Evolutionary conservation across 306 rosid species (phyloP).

Genomic region (Arachis hypogaea): DNA sequence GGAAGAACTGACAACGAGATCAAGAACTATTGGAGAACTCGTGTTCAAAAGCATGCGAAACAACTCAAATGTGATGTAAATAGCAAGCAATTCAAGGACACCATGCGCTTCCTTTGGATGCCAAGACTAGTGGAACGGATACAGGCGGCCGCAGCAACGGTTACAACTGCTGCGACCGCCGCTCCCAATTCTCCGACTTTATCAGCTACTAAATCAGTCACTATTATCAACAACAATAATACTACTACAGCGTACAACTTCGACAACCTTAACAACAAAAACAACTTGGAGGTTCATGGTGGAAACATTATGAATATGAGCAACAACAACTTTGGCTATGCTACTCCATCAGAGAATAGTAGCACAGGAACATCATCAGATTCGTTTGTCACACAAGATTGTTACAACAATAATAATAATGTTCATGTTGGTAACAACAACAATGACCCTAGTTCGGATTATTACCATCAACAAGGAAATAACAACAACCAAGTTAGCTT

Average conservation of each 20-base stretch:
- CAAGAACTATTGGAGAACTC: conserved; percentile 93
- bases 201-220: conserved; percentile 12
- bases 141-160: conserved; percentile 64
- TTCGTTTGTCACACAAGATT: conserved; percentile 74
- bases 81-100: conserved; percentile 95
- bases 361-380: conserved; percentile 78
- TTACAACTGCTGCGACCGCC: not conserved
- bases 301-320: conserved; percentile 44
- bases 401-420: conserved; percentile 25
- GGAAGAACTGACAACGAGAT: conserved; percentile 96
- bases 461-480: conserved; percentile 41
- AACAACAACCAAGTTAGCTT: conserved; percentile 46
- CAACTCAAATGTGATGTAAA: conserved; percentile 98
- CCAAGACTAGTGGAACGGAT: conserved; percentile 90
- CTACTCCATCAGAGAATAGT: conserved; percentile 72
- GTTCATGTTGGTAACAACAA: conserved; percentile 34
- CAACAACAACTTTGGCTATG: conserved; percentile 49
- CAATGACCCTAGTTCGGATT: conserved; percentile 37
- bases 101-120: conserved; percentile 98
- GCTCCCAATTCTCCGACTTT: conserved; percentile 4
- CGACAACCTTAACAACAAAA: conserved; percentile 38
- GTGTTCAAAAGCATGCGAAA: conserved; percentile 96
- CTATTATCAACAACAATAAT: not conserved
- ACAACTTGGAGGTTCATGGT: conserved; percentile 36
- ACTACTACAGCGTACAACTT: not conserved